These are phyloP conservation scores for Leucoagaricus sp. DNA, from an alignment of 1,284 basidiomycete genomes.

Conservation along the genomic window DNA sequence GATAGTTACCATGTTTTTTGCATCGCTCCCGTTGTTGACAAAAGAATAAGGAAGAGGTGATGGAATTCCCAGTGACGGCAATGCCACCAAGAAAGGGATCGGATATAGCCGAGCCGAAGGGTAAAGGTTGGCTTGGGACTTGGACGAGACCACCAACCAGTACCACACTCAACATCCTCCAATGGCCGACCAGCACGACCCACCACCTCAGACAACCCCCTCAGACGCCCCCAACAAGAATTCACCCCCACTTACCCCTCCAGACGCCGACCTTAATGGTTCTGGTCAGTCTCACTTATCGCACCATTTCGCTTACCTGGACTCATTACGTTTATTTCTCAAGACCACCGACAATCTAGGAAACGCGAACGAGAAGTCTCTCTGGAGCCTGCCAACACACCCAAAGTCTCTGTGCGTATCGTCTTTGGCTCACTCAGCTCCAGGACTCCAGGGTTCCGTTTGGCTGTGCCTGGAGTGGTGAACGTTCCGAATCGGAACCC, in stretches of 20 bases:
- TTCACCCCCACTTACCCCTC: constrained; percentile 37
- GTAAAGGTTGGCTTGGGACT: constrained; percentile 22
- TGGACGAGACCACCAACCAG: constrained; percentile 14
- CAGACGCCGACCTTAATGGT: constrained; percentile 36
- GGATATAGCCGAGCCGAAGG: constrained; percentile 38
- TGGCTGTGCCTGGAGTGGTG: constrained; percentile 13
- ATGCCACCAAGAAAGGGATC: constrained; percentile 21
- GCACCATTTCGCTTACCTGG: constrained; percentile 6
- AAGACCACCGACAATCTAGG: constrained; percentile 36
- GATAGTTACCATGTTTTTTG: neutral
- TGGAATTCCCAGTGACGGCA: constrained; percentile 8
- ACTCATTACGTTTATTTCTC: constrained; percentile 12
- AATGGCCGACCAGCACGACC: constrained; percentile 27
- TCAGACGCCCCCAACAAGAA: constrained; percentile 19
- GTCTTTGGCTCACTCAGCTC: constrained; percentile 9
- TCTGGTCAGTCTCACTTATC: constrained; percentile 34
- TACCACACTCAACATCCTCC: constrained; percentile 20
- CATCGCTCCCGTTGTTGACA: neutral
- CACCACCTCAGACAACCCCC: constrained; percentile 14
- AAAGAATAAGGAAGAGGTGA: constrained; percentile 3
- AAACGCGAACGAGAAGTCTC: constrained; percentile 79
- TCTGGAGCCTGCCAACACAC: constrained; percentile 59
- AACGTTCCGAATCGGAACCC: constrained; percentile 6
- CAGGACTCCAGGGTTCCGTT: constrained; percentile 9
- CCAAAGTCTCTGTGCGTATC: constrained; percentile 40